Conservation (phyloP, 208 protist genomes). For the Kentomonas sorsogonicus region DNA sequence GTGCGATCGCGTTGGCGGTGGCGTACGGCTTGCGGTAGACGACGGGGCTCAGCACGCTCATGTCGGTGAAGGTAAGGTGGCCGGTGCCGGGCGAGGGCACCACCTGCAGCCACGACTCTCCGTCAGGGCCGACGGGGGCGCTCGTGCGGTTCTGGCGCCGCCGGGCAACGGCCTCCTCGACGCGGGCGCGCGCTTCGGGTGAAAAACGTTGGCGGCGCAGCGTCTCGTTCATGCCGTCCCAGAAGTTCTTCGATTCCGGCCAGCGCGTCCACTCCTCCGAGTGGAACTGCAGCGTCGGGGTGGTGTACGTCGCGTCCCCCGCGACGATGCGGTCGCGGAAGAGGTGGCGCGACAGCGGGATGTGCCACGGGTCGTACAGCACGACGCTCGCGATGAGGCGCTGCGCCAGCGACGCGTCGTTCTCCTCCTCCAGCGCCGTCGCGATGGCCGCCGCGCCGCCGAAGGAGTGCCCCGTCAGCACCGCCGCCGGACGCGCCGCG, state of each 20-base stretch:
- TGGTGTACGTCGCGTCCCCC: constrained; percentile 21
- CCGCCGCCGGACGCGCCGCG: constrained; percentile 13
- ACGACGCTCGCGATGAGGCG: constrained; percentile 19
- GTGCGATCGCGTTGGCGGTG: constrained; percentile 26
- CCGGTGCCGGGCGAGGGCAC: constrained; percentile 21
- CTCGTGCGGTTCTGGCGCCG: constrained; percentile 14
- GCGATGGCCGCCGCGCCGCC: constrained; percentile 64
- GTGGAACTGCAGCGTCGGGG: constrained; percentile 56
- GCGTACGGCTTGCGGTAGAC: constrained; percentile 30
- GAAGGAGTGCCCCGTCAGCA: constrained; percentile 79
- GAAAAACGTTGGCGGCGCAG: too few species aligned
- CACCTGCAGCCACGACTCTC: constrained; percentile 22
- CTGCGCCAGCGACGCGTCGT: constrained; percentile 7
- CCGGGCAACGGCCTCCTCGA: too few species aligned
- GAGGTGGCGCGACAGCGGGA: constrained; percentile 38
- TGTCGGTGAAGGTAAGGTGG: constrained; percentile 47
- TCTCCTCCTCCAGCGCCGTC: constrained; percentile 29
- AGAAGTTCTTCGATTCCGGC: constrained; percentile 38
- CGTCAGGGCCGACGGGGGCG: constrained; percentile 7
- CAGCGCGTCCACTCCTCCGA: constrained; percentile 49
- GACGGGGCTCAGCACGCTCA: constrained; percentile 53
- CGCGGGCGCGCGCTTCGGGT: too few species aligned
- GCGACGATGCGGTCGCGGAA: constrained; percentile 34
- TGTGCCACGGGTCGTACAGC: constrained; percentile 64
- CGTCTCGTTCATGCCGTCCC: too few species aligned